Conservation (phyloP, 2,329 filamentous ascomycete species). For the Penicillium frequentans region DNA sequence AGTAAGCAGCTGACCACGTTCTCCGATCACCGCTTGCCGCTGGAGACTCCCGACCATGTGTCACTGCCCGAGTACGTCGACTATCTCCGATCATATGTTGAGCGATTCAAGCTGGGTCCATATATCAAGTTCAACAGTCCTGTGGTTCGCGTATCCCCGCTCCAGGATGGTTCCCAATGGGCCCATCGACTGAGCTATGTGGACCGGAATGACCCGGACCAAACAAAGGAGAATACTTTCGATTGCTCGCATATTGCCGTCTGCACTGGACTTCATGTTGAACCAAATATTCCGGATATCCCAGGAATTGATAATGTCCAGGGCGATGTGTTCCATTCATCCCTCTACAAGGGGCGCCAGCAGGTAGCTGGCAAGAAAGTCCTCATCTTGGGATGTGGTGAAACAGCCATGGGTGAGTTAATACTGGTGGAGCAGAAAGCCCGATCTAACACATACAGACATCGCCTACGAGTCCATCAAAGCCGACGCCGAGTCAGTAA, state of each 20-base stretch:
- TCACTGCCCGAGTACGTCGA: constrained; percentile 14
- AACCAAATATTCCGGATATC: constrained; percentile 13
- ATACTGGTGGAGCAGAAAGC: neutral
- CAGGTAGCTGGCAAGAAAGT: constrained; percentile 14
- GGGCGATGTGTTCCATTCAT: constrained; percentile 15
- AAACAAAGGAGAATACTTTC: neutral
- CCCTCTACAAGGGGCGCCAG: constrained; percentile 10
- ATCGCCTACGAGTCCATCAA: constrained; percentile 19
- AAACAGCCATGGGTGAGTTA: constrained; percentile 16
- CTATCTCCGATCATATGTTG: constrained; percentile 14
- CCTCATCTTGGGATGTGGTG: constrained; percentile 14
- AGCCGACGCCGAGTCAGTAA: constrained; percentile 13
- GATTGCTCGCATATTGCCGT: constrained; percentile 14
- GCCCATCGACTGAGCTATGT: constrained; percentile 11
- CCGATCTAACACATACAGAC: constrained; percentile 2
- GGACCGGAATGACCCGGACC: neutral
- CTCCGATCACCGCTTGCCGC: constrained; percentile 15
- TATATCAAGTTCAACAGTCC: constrained; percentile 12
- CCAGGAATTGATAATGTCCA: constrained; percentile 12
- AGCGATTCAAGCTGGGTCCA: constrained; percentile 7
- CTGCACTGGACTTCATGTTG: constrained; percentile 14
- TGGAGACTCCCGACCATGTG: constrained; percentile 10
- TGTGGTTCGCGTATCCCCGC: constrained; percentile 6
- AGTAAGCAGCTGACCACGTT: constrained; percentile 16
- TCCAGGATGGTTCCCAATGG: constrained; percentile 5